Percentiles rank a stretch among this genome's conserved stretches.
phyloP scores from a whole-genome alignment of 345 rosid species.

The Pugionium dolabratum region DNA sequence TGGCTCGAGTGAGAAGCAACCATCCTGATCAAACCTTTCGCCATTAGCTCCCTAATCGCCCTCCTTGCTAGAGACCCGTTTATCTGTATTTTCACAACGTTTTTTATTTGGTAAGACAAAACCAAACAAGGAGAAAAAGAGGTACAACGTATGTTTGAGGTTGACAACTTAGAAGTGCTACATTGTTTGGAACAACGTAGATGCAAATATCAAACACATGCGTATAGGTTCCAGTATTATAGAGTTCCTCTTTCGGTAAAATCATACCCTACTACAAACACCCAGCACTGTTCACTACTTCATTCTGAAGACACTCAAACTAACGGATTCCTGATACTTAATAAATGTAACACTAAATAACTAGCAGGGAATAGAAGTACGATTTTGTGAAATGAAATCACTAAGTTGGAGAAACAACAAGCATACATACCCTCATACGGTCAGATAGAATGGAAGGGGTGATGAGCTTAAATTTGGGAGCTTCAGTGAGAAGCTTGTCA shows the following conservation, averaged over 20 bases:
- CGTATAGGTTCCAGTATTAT: too few relatives aligned
- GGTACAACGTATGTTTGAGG: neutral
- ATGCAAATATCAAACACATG: too few relatives aligned
- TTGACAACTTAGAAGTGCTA: neutral
- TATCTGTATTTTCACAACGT: slow-evolving; percentile 30
- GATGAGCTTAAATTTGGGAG: slow-evolving; percentile 79
- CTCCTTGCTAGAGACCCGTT: slow-evolving; percentile 63
- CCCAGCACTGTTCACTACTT: too few relatives aligned
- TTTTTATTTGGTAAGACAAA: neutral
- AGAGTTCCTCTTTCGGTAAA: neutral
- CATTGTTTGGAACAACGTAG: neutral
- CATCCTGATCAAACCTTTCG: slow-evolving; percentile 69
- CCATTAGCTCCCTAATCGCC: slow-evolving; percentile 74
- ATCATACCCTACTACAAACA: too few relatives aligned
- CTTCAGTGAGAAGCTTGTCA: slow-evolving; percentile 76
- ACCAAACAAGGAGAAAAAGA: neutral
- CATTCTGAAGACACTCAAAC: neutral
- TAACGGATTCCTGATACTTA: neutral
- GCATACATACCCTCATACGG: slow-evolving; percentile 61
- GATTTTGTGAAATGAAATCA: neutral
- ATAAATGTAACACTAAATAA: neutral
- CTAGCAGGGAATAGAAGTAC: neutral
- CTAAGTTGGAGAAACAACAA: neutral
- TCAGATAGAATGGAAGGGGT: slow-evolving; percentile 88
- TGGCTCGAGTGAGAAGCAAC: slow-evolving; percentile 65